Evolutionary conservation across 306 rosid genomes (phyloP).

Genomic region (Delonix regia): DNA sequence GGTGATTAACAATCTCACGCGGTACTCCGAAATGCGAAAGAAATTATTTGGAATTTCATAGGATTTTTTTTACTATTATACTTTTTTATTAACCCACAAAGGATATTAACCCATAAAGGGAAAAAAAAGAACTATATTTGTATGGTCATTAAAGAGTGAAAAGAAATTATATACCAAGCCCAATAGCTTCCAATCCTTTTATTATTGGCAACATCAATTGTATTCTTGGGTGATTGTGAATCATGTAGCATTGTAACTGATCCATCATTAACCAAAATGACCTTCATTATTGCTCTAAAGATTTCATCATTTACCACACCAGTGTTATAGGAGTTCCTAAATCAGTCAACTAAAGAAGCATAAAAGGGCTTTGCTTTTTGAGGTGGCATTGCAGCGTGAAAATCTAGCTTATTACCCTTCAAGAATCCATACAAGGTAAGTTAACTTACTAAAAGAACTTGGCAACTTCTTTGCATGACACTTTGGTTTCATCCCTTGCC

Average conservation of each 20-base stretch:
- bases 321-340: slow-evolving; percentile 61
- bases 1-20: too few species aligned
- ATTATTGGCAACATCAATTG: too few species aligned
- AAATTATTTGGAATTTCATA: too few species aligned
- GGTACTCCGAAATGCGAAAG: too few species aligned
- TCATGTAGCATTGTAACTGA: slow-evolving; percentile 96
- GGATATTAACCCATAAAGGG: too few species aligned
- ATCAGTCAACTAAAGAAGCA: slow-evolving; percentile 74
- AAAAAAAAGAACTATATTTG: too few species aligned
- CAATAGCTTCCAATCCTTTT: too few species aligned
- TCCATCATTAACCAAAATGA: slow-evolving; percentile 88
- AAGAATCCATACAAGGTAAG: slow-evolving; percentile 82
- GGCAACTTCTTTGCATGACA: slow-evolving; percentile 78
- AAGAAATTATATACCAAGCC: too few species aligned
- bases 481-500: slow-evolving; percentile 87
- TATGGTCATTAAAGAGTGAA: too few species aligned
- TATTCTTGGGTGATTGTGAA: slow-evolving; percentile 76
- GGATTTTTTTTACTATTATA: too few species aligned
- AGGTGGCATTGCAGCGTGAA: slow-evolving; percentile 92
- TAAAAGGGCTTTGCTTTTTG: slow-evolving; percentile 79
- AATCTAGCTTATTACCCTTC: slow-evolving; percentile 96
- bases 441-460: slow-evolving; percentile 87
- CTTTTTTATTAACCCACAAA: too few species aligned
- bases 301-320: slow-evolving; percentile 82
- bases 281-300: slow-evolving; percentile 98